Base-by-base conservation (phyloP, 306 rosid species). In the Trifolium subterraneum region DNA sequence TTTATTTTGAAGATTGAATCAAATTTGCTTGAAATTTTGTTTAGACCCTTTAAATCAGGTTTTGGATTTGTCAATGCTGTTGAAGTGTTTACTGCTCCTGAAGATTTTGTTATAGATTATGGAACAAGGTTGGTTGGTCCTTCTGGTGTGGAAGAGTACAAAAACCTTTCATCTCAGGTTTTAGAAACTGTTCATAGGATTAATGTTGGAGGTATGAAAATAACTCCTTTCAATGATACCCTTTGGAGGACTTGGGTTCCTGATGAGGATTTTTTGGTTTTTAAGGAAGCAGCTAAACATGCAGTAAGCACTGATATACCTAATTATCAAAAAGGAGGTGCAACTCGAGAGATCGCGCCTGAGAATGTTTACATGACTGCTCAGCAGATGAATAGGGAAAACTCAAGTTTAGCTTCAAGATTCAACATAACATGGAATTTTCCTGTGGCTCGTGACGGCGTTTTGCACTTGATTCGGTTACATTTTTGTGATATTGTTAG, bases 231-330 rank as follows among this genome's bases (percentile, higher is more conserved):
- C 31, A 95, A 95, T 76, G 99, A 95, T 64, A 95, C 92, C 64
- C 81, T 92, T 72, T 92, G 98, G 99, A 90, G 99, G 82, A 87
- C 89, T 70, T 95, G 99, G 99, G 68, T 83, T 52, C 99, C 98
- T 77, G 99, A 95, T 80, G 91, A 84, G 55, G 87, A 82, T 56
- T 95, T 75, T 78, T 81, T 95, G 58, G 89, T 77, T 5, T 73
- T 95, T 19, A 83, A 88, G 85, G 84, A 80, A 12, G 89, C 96
- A 2, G 96, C 99, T 5, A 88, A 86, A 83, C 80, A 75, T 69
- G 96, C 80, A 10, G 60, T 52, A 22, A 87, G 87, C 41, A 77
- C 81, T 68, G 84, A 88, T 61, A 42, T 74, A 59, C 99, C 97
- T 3, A 81, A 95, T 73, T 95, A 90, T 65, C 84, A 90, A 84